Conservation (phyloP, 768 basidiomycete species). For the Antrodiella citrinella region DNA sequence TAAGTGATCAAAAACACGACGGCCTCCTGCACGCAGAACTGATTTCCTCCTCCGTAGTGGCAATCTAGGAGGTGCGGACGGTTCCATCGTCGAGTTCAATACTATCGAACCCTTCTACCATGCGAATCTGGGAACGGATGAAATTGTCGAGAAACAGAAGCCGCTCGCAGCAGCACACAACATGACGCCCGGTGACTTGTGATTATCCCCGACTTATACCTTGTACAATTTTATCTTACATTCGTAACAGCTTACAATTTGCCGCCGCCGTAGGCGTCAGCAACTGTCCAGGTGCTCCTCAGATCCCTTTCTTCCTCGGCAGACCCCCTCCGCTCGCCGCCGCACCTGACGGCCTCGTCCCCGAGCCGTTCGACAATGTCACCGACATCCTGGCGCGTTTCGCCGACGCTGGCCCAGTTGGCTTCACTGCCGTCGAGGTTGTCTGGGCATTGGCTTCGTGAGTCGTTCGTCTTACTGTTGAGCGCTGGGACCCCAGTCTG, state of each 20-base stretch:
- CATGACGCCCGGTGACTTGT: conserved; percentile 41
- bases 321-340: conserved; percentile 5
- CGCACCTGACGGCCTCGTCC: conserved; percentile 15
- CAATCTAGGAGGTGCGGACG: conserved; percentile 31
- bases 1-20: conserved; percentile 2
- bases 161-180: conserved; percentile 29
- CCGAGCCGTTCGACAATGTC: conserved; percentile 19
- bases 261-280: conserved; percentile 35
- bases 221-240: neutral
- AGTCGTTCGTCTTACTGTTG: neutral
- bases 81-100: conserved; percentile 38
- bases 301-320: conserved; percentile 32
- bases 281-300: conserved; percentile 39
- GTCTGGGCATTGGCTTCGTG: conserved; percentile 17
- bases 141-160: conserved; percentile 30
- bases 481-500: neutral
- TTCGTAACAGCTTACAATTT: conserved; percentile 34
- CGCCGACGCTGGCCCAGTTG: conserved; percentile 13
- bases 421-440: conserved; percentile 18
- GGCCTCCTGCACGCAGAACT: neutral
- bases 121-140: conserved; percentile 35
- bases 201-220: neutral
- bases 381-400: conserved; percentile 18
- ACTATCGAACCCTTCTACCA: conserved; percentile 33
- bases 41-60: neutral